Base-by-base conservation (phyloP, 805 yeast species). In the Pichia phayaonensis region DNA sequence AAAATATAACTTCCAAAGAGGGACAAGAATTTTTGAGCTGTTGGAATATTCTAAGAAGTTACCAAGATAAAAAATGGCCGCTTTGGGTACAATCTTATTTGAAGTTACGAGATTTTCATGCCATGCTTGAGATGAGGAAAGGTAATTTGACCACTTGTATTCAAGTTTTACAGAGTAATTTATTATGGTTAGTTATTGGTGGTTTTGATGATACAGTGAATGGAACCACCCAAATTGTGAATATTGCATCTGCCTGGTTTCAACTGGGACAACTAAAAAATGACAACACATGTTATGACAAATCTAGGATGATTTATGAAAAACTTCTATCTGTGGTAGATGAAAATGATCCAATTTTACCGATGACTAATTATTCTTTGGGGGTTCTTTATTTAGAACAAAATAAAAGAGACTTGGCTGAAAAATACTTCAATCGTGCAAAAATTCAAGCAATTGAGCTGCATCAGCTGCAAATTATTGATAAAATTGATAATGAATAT, bases 361-460 rank as follows among this genome's bases (percentile, higher is more conserved):
- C 95, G 0, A 72, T 90, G 62, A 81, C 96, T 0, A 80, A 89
- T 0, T 90, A 86, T 61, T 95, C 96, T 0, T 71, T 87, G 40
- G 98, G 97, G 2, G 95, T 90, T 6, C 74, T 88, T 12, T 74
- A 78, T 42, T 66, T 84, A n/a, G 87, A 86, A 58, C 61, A 72
- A 44, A 77, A 83, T 0, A 68, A 81, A 12, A 71, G 77, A 50
- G 74, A 72, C 2, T 67, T 73, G 49, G 90, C 96, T 0, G 80
- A 77, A 55, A 71, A 80, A 41, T 68, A 77, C 26, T 69, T 90
- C 44, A 70, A 83, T 8, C 90, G 86, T 61, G 81, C 96, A 0
- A 74, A 87, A 34, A 73, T 80, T 24, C 72, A 89, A 52, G 90
- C 95, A 0, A 74, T 75, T 57, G 83, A 82, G 16, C 73, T 84